Percentiles rank a stretch among this genome's conserved stretches.
Conservation (phyloP, 2,329 filamentous ascomycete genomes). For the Ophiostoma quercus region DNA sequence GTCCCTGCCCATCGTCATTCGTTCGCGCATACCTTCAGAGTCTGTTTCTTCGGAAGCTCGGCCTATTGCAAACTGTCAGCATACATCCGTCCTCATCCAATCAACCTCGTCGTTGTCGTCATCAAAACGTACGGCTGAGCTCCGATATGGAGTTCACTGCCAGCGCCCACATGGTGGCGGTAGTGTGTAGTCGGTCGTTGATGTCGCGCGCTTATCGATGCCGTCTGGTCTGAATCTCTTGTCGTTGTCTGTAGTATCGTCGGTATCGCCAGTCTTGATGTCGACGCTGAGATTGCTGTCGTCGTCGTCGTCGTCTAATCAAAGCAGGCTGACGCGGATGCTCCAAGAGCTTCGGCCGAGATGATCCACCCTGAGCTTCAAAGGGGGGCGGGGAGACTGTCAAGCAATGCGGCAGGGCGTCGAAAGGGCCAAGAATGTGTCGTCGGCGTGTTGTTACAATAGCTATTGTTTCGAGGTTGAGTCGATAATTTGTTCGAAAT, state of each 20-base stretch:
- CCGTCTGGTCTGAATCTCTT: neutral
- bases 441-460: neutral
- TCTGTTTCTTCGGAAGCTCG: slow-evolving; percentile 45
- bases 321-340: slow-evolving; percentile 18
- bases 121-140: slow-evolving; percentile 14
- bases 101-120: neutral
- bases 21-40: slow-evolving; percentile 39
- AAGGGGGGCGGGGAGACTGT: slow-evolving; percentile 10
- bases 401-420: neutral
- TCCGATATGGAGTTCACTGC: slow-evolving; percentile 11
- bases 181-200: neutral
- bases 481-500: neutral
- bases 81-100: neutral
- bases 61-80: slow-evolving; percentile 32
- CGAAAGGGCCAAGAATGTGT: neutral
- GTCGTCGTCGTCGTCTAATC: neutral
- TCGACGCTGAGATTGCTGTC: slow-evolving; percentile 2
- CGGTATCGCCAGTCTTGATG: neutral
- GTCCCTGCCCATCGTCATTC: neutral
- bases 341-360: slow-evolving; percentile 22
- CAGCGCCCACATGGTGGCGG: slow-evolving; percentile 15
- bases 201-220: neutral
- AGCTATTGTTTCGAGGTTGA: neutral
- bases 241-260: neutral
- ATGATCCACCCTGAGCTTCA: slow-evolving; percentile 16